A percentile compares a stretch with the other conserved stretches of the same genome.
These are phyloP conservation scores for Wallacemonas rigidus DNA, from an alignment of 208 protist genomes.

Conservation along the genomic window DNA sequence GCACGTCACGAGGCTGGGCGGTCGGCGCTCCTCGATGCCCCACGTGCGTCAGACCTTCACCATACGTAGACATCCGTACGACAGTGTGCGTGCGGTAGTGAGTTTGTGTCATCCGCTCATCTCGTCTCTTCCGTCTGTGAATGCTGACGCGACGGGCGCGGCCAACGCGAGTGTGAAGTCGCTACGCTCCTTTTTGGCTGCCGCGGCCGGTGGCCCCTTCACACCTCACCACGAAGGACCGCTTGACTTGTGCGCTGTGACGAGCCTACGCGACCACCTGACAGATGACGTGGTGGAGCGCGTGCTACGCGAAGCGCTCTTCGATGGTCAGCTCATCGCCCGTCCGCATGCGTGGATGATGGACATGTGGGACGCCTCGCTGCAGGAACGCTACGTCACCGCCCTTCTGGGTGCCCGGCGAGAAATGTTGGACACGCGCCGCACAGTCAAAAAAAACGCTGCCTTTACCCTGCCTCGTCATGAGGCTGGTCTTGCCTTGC, in stretches of 20 bases:
- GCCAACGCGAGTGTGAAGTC: background rate
- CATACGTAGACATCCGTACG: slow-evolving; percentile 20
- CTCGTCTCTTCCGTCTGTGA: slow-evolving; percentile 1
- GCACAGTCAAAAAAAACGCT: background rate
- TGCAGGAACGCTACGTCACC: slow-evolving; percentile 28
- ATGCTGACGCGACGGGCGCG: background rate
- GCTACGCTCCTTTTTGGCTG: slow-evolving; percentile 5
- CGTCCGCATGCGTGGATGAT: slow-evolving; percentile 22
- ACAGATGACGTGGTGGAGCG: slow-evolving; percentile 1
- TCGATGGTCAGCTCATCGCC: slow-evolving; percentile 9
- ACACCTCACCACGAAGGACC: slow-evolving; percentile 44
- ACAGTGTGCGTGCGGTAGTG: slow-evolving; percentile 27
- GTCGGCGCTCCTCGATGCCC: background rate
- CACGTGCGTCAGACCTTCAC: slow-evolving; percentile 8
- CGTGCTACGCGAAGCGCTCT: background rate
- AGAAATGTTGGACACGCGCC: slow-evolving; percentile 5
- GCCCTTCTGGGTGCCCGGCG: slow-evolving; percentile 7
- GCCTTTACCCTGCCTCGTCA: slow-evolving; percentile 11
- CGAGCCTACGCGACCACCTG: slow-evolving; percentile 18
- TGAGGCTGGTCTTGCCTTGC: slow-evolving; percentile 36
- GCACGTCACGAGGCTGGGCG: background rate
- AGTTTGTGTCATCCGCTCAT: slow-evolving; percentile 22
- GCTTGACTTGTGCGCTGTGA: slow-evolving; percentile 7
- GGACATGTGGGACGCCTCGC: slow-evolving; percentile 29
- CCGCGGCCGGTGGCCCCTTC: slow-evolving; percentile 20